Evolutionary conservation across 2,329 filamentous ascomycete species (phyloP).

Genomic region (Ceratocystis ficicola): DNA sequence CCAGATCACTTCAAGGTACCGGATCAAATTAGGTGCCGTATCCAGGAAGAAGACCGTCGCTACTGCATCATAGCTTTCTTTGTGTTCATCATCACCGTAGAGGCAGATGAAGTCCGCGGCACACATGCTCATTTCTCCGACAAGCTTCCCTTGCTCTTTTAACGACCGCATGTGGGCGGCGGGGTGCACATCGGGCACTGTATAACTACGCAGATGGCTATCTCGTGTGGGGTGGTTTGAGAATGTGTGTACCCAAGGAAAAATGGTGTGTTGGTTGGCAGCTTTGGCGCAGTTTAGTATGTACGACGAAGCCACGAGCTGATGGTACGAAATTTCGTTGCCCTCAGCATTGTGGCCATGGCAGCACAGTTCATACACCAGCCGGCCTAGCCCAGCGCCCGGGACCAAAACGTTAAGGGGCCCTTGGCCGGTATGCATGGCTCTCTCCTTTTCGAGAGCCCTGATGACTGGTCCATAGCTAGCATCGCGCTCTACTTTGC

Average conservation of each 20-base stretch:
- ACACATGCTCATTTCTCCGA: constrained; percentile 77
- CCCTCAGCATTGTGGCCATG: constrained; percentile 67
- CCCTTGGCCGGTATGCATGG: constrained; percentile 21
- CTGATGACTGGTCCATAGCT: constrained; percentile 64
- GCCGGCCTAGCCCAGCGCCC: constrained; percentile 73
- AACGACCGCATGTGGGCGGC: constrained; percentile 38
- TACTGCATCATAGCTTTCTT: constrained; percentile 62
- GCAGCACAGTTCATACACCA: constrained; percentile 75
- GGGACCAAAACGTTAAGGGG: constrained; percentile 65
- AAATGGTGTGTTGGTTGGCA: constrained; percentile 56
- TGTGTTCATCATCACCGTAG: constrained; percentile 55
- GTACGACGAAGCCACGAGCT: constrained; percentile 73
- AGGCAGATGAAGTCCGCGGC: constrained; percentile 86
- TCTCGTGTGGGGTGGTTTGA: constrained; percentile 66
- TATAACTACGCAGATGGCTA: constrained; percentile 62
- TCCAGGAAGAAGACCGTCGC: constrained; percentile 93
- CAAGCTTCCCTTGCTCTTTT: constrained; percentile 21
- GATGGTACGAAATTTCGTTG: constrained; percentile 95
- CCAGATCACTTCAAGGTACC: constrained; percentile 73
- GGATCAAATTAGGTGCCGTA: constrained; percentile 83
- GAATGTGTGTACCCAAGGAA: constrained; percentile 78
- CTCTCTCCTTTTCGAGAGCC: constrained; percentile 45
- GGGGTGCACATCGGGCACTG: constrained; percentile 71
- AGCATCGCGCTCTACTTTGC: constrained; percentile 57
- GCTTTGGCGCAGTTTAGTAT: constrained; percentile 55